Evolutionary conservation across 2,329 filamentous ascomycete genomes (phyloP), one percentile per base, ranked within the genome.

Genomic region (Apiospora phragmitis): DNA sequence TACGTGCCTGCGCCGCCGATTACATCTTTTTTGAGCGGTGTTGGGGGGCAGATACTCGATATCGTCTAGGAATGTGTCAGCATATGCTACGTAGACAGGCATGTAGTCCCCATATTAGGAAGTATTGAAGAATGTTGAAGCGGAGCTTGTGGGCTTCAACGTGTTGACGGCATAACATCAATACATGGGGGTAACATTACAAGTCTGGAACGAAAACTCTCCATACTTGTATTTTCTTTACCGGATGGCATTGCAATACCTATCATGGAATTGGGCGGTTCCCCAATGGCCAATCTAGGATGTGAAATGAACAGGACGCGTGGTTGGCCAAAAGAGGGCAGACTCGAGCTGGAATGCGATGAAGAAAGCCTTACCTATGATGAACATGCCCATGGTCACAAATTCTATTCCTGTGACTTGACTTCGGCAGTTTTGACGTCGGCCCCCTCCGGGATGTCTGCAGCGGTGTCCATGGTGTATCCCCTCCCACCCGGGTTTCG

Each of bases 1-100:
- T 93, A 98, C 2, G 94, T 89, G 35, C 95, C 96, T 38, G 93
- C 96, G 32, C 96, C 96, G 68, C 96, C 96, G n/a, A 96, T 86
- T 26, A 98, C 88, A 77, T 95, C 88, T 76, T 88, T 89, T 49
- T 92, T 91, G 16, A 92, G 86, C 5, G 91, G 88, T 70, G 84
- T 90, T 55, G 92, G 90, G 3, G 3, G 91, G 91, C 42, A 89
- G 85, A 77, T 94, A 97, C 76, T 98, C 93, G 76, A 98, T 98
- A 72, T 98, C 94, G 85, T 98, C 95, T 95, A 83, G 68, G 45
- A 70, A 68, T 73, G 73, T 74, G 77, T 76, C 69, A 75, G 68
- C 67, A 24, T 11, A 55, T 14, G 26, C 21, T 8, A 55, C 11
- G 8, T 38, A 24, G 32, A 38, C 32, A 62, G 18, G 55, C 18